A percentile compares a stretch with the other conserved stretches of the same genome.
Conservation (phyloP, 2,329 filamentous ascomycete genomes). For the Tolypocladium sp. region DNA sequence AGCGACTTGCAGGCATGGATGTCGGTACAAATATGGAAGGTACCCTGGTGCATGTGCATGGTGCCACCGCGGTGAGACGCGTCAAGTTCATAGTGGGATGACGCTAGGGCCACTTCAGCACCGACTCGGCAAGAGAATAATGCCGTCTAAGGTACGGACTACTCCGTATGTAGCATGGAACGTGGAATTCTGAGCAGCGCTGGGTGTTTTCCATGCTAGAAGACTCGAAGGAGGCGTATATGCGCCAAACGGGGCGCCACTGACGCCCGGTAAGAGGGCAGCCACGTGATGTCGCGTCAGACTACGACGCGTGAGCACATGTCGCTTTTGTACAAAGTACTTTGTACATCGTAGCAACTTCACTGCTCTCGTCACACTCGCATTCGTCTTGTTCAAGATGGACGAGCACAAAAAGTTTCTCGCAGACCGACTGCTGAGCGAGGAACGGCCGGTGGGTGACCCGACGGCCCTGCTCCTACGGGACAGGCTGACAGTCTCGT, state of each 20-base stretch:
- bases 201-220: neutral
- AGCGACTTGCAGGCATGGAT: neutral
- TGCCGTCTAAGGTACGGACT: neutral
- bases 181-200: neutral
- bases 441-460: conserved; percentile 57
- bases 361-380: neutral
- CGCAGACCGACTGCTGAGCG: conserved; percentile 65
- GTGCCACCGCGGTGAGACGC: neutral
- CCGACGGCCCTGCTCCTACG: neutral
- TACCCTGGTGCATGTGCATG: too few relatives aligned
- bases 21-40: neutral
- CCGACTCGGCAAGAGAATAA: neutral
- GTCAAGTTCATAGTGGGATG: neutral
- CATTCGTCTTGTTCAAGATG: conserved; percentile 26
- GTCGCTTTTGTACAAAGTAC: neutral
- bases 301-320: conserved; percentile 8
- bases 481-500: neutral
- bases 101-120: neutral
- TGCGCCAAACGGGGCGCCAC: neutral
- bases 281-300: conserved; percentile 26
- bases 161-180: too few relatives aligned
- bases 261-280: neutral
- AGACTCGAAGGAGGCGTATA: neutral
- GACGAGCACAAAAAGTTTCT: conserved; percentile 63
- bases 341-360: neutral